Base-by-base conservation (phyloP, 2,329 filamentous ascomycete genomes). In the Zopfia rhizophila region DNA sequence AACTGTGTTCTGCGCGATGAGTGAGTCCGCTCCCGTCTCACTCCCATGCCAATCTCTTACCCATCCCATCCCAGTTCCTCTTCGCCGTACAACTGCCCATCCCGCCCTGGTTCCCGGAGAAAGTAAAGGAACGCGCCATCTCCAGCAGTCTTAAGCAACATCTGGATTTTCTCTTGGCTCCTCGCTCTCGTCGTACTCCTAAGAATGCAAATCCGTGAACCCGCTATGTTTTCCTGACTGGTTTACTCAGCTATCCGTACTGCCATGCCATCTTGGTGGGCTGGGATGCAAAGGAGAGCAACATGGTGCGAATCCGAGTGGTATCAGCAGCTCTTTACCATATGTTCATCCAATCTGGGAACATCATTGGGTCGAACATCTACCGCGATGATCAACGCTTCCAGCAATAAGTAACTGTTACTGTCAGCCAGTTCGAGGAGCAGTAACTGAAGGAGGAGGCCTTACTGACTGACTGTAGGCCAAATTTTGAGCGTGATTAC, bases 11-110 rank as follows among this genome's bases (percentile, higher is more conserved):
- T 85, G 1, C 79, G 84, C 1, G 84, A 87, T 31, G 84, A 64
- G 13, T 11, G 8, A 16, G 19, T 41, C 8, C 3, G 72, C 87
- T 5, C 83, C 76, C 48, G 83, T 81, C 2, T 85, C n/a, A n/a
- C n/a, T n/a, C 89, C 64, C 70, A 82, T 16, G 78, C 83, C 2
- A 89, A 87, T 58, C 63, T 89, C 23, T 76, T 89, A 6, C 78
- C 80, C 2, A 87, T 88, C n/a, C 70, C 80, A 51, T 66, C 59
- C 3, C 66, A 72, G 22, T 63, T 69, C 10, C 53, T 70, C 35
- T 64, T 62, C 41, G 64, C 77, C 18, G 47, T 73, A 5, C 73
- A 76, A 4, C 68, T 81, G 2, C 58, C 80, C 10, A 56, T 69
- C 25, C 61, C 77, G 11, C 78, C 78, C 0, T 74, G 73, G 61